Evolutionary conservation across 2,329 filamentous ascomycete genomes (phyloP).

Genomic region (Aspergillus flavus): DNA sequence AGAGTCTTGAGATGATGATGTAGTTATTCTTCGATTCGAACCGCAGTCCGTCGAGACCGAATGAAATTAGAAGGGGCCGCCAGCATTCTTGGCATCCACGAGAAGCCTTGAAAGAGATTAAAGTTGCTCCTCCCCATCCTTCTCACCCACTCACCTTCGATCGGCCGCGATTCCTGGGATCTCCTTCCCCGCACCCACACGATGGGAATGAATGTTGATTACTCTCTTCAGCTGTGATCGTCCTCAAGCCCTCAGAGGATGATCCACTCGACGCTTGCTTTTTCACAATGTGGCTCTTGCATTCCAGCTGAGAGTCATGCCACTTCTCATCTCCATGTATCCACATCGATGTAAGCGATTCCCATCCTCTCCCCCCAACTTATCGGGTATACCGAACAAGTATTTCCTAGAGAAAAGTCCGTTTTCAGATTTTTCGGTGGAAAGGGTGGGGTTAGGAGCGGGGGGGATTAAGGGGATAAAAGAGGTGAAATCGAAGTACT

Average conservation of each 20-base stretch:
- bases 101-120: conserved; percentile 22
- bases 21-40: not conserved
- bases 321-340: conserved; percentile 5
- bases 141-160: conserved; percentile 20
- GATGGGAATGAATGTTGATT: conserved; percentile 8
- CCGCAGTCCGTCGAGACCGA: not conserved
- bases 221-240: conserved; percentile 7
- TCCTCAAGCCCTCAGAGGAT: not conserved
- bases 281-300: conserved; percentile 9
- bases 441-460: not conserved
- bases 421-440: not conserved
- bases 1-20: not conserved
- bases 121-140: conserved; percentile 23
- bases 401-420: not conserved
- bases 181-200: conserved; percentile 27
- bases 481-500: too few relatives aligned
- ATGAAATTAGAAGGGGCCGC: conserved; percentile 18
- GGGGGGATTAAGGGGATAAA: too few relatives aligned
- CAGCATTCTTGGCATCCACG: conserved; percentile 16
- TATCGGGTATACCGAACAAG: not conserved
- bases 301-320: conserved; percentile 9
- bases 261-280: conserved; percentile 9
- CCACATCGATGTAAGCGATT: conserved; percentile 4
- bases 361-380: not conserved
- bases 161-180: conserved; percentile 23